Conservation (phyloP, 805 yeast species). For the Nakazawaea ambrosiae region DNA sequence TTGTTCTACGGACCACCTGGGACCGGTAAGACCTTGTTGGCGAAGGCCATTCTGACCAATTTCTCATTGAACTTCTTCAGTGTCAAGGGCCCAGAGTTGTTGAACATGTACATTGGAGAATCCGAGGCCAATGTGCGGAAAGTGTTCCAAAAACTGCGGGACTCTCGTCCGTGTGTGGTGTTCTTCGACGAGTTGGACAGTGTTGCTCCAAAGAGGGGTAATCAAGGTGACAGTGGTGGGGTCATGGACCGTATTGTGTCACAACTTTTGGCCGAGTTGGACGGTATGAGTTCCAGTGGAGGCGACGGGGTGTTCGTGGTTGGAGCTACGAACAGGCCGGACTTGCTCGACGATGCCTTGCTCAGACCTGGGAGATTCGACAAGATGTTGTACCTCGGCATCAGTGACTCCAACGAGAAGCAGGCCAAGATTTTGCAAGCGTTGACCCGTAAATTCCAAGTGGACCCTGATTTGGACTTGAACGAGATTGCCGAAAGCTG, state of each 20-base stretch:
- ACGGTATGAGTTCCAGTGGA: constrained; percentile 83
- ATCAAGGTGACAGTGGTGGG: constrained; percentile 98
- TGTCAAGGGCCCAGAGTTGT: constrained; percentile 93
- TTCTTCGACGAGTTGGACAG: constrained; percentile 97
- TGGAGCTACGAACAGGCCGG: constrained; percentile 98
- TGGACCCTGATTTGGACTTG: constrained; percentile 56
- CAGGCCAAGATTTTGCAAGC: constrained; percentile 85
- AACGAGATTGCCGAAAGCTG: constrained; percentile 56
- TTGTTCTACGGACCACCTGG: constrained; percentile 98
- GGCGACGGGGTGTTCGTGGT: constrained; percentile 93
- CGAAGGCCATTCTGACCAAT: constrained; percentile 95
- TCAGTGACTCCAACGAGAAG: constrained; percentile 84
- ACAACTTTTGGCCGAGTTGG: constrained; percentile 88
- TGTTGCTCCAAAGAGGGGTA: constrained; percentile 97
- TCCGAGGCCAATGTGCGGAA: constrained; percentile 95
- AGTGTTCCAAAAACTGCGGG: constrained; percentile 91
- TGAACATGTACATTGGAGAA: constrained; percentile 98
- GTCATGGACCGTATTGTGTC: constrained; percentile 99
- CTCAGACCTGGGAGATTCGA: constrained; percentile 94
- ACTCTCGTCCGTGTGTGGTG: constrained; percentile 95
- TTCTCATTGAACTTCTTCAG: constrained; percentile 92
- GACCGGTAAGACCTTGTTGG: constrained; percentile 91
- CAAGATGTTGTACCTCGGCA: constrained; percentile 89
- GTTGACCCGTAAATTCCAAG: constrained; percentile 71
- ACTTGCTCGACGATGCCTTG: constrained; percentile 87